Conservation (phyloP, 495 filamentous ascomycete species). For the Platismatia glauca region DNA sequence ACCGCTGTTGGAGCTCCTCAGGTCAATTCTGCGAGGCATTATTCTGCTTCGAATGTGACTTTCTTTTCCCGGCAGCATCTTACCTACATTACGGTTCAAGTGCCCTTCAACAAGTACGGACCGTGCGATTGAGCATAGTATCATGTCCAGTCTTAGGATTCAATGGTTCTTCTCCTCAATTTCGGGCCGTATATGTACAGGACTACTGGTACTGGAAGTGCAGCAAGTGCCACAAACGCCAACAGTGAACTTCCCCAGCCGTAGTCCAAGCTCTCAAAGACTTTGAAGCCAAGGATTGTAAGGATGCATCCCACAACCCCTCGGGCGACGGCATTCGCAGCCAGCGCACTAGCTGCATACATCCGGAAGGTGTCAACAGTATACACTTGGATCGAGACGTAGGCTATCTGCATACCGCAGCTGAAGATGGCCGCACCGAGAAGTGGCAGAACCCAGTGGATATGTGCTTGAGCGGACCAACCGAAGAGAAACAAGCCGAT, state of each 20-base stretch:
- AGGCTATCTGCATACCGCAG: constrained; percentile 41
- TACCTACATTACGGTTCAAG: no score
- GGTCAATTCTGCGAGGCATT: no score
- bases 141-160: neutral
- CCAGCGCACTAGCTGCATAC: constrained; percentile 37
- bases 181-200: neutral
- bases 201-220: neutral
- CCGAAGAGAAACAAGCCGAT: constrained; percentile 51
- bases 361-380: constrained; percentile 45
- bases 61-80: no score
- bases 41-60: no score
- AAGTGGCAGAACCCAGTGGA: constrained; percentile 46
- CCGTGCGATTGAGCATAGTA: no score
- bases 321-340: constrained; percentile 19
- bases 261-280: neutral
- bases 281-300: neutral
- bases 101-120: no score
- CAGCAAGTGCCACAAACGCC: neutral
- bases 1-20: no score
- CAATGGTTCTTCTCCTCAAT: neutral
- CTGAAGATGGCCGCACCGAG: constrained; percentile 41
- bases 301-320: neutral
- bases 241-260: neutral
- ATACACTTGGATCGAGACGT: constrained; percentile 44
- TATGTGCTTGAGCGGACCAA: constrained; percentile 40